phyloP scores from a whole-genome alignment of 2,329 filamentous ascomycete genomes.

The Fulvia fulva region DNA sequence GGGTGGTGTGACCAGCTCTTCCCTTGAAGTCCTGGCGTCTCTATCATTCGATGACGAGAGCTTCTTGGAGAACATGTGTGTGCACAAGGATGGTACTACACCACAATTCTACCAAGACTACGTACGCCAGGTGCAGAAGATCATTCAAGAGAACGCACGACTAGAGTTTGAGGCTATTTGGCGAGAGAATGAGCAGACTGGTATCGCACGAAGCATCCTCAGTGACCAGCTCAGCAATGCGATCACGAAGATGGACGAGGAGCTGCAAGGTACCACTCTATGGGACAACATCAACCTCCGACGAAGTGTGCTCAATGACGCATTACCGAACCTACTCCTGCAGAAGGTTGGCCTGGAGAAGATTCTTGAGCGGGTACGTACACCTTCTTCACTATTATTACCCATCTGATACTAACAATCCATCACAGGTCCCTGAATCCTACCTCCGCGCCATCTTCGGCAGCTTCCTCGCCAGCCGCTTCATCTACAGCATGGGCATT shows the following conservation, averaged over 20 bases:
- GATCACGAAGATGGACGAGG: slow-evolving; percentile 95
- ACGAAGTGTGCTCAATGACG: slow-evolving; percentile 73
- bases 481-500: slow-evolving; percentile 93
- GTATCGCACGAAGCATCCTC: slow-evolving; percentile 74
- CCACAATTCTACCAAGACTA: slow-evolving; percentile 92
- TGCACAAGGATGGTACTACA: slow-evolving; percentile 68
- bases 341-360: slow-evolving; percentile 88
- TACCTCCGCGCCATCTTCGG: slow-evolving; percentile 96
- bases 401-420: neutral
- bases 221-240: slow-evolving; percentile 87
- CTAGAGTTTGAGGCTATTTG: slow-evolving; percentile 98
- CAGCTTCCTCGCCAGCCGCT: slow-evolving; percentile 88
- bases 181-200: slow-evolving; percentile 83
- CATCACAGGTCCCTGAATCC: slow-evolving; percentile 68
- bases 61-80: slow-evolving; percentile 93
- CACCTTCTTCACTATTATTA: neutral
- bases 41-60: slow-evolving; percentile 87
- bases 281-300: slow-evolving; percentile 82
- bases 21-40: slow-evolving; percentile 89
- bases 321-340: slow-evolving; percentile 76
- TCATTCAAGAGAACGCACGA: slow-evolving; percentile 83
- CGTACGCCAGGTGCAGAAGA: slow-evolving; percentile 84
- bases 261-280: slow-evolving; percentile 86
- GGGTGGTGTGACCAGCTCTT: slow-evolving; percentile 95
- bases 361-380: slow-evolving; percentile 70